A percentile compares a stretch with the other conserved stretches of the same genome.
phyloP scores from a whole-genome alignment of 768 basidiomycete genomes.

The Tylopilus felleus region DNA sequence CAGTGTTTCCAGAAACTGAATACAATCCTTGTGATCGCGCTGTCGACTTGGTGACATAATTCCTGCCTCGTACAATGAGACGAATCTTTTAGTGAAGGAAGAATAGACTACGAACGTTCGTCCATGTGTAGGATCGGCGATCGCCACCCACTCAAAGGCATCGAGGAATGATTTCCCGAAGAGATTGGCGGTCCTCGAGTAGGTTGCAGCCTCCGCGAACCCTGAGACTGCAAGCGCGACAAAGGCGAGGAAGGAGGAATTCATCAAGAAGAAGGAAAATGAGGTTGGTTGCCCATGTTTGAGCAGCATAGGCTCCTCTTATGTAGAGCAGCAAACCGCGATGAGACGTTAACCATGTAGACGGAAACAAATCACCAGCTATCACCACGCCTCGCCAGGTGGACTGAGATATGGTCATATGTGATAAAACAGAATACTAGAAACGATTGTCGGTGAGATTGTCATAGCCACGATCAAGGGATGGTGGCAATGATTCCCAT shows the following conservation, averaged over 20 bases:
- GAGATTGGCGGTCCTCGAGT: conserved; percentile 43
- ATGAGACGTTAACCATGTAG: no score
- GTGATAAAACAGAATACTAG: no score
- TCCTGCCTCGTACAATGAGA: conserved; percentile 24
- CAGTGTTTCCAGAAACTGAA: conserved; percentile 43
- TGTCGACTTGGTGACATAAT: conserved; percentile 45
- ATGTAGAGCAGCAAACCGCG: conserved; percentile 7
- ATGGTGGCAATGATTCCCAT: no score
- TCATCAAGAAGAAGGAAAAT: background rate
- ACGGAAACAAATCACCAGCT: background rate
- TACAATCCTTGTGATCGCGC: conserved; percentile 56
- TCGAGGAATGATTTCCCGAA: conserved; percentile 50
- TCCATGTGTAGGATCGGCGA: conserved; percentile 35
- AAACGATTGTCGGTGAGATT: no score
- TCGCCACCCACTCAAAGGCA: conserved; percentile 24
- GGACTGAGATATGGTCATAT: background rate
- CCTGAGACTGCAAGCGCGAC: conserved; percentile 6
- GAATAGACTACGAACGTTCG: conserved; percentile 23
- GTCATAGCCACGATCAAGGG: no score
- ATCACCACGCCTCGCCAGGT: background rate
- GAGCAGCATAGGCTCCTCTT: no score
- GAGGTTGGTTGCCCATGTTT: background rate
- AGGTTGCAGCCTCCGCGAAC: conserved; percentile 38
- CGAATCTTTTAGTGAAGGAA: background rate
- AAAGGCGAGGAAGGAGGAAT: background rate